Percentiles rank a stretch among this genome's conserved stretches.
Evolutionary conservation across 768 basidiomycete genomes (phyloP).

Genomic region (Tulasnella calospora): DNA sequence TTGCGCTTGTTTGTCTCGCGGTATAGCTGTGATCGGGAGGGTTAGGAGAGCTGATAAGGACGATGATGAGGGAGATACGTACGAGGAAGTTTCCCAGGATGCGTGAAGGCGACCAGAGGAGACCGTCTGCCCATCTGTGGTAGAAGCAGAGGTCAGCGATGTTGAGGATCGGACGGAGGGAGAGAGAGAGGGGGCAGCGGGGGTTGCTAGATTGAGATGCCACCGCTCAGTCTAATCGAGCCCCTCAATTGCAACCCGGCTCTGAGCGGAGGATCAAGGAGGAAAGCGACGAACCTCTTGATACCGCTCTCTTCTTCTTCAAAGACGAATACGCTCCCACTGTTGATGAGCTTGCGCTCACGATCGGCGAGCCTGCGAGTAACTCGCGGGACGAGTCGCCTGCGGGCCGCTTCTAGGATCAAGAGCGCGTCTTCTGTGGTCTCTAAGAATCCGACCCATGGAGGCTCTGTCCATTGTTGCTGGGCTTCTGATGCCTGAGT

Average conservation of each 20-base stretch:
- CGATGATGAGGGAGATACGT: constrained; percentile 27
- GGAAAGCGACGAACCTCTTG: constrained; percentile 49
- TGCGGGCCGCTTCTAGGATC: constrained; percentile 88
- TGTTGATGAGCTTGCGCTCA: constrained; percentile 88
- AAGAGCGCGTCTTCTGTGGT: constrained; percentile 93
- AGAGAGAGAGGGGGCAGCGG: neutral
- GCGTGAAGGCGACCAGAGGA: constrained; percentile 88
- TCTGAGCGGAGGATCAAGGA: neutral
- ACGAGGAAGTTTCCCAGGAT: constrained; percentile 89
- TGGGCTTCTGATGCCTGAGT: neutral
- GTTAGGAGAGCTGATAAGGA: neutral
- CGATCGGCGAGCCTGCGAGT: constrained; percentile 88
- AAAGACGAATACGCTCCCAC: constrained; percentile 93
- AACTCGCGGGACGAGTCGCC: constrained; percentile 85
- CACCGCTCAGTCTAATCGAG: neutral
- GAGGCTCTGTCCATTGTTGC: constrained; percentile 51
- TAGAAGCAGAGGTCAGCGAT: neutral
- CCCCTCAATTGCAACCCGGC: neutral
- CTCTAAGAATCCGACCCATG: constrained; percentile 92
- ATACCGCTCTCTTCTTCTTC: constrained; percentile 97
- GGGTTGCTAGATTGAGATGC: neutral
- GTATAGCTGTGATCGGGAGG: constrained; percentile 54
- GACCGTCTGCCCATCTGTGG: constrained; percentile 81
- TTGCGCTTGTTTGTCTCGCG: constrained; percentile 77
- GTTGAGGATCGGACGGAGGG: neutral